A percentile compares a stretch with the other conserved stretches of the same genome.
Evolutionary conservation across 352 stramenopile species (phyloP).

Genomic region (Globisporangium splendens): DNA sequence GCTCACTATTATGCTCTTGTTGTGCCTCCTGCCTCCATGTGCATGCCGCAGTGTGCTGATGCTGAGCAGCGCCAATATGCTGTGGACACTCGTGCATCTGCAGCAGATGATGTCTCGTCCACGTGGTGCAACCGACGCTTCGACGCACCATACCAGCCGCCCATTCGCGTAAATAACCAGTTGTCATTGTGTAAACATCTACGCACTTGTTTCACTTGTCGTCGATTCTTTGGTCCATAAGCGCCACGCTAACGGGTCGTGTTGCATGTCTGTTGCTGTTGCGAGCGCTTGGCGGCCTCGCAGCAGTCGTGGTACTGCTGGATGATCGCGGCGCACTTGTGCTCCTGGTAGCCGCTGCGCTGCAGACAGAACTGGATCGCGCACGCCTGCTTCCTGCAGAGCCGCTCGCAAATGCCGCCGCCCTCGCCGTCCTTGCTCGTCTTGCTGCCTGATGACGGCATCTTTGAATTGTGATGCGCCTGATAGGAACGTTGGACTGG

Average conservation of each 20-base stretch:
- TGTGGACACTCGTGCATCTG: constrained; percentile 35
- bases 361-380: constrained; percentile 83
- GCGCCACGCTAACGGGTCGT: no score
- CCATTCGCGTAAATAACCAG: background rate
- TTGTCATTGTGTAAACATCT: background rate
- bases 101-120: constrained; percentile 14
- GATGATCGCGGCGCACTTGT: constrained; percentile 54
- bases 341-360: constrained; percentile 71
- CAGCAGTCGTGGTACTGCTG: constrained; percentile 76
- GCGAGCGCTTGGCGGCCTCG: constrained; percentile 34
- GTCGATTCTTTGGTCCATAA: background rate
- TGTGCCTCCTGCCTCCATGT: no score
- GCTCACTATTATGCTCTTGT: background rate
- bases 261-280: constrained; percentile 21
- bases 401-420: constrained; percentile 38
- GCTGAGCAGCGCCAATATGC: constrained; percentile 44
- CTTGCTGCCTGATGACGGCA: background rate
- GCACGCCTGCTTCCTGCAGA: constrained; percentile 73
- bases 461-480: background rate
- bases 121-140: constrained; percentile 7
- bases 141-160: background rate
- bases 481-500: no score
- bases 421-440: background rate
- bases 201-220: background rate
- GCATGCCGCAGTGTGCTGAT: constrained; percentile 26